phyloP scores from a whole-genome alignment of 305 asterid genomes.

The Rubia balearica region DNA sequence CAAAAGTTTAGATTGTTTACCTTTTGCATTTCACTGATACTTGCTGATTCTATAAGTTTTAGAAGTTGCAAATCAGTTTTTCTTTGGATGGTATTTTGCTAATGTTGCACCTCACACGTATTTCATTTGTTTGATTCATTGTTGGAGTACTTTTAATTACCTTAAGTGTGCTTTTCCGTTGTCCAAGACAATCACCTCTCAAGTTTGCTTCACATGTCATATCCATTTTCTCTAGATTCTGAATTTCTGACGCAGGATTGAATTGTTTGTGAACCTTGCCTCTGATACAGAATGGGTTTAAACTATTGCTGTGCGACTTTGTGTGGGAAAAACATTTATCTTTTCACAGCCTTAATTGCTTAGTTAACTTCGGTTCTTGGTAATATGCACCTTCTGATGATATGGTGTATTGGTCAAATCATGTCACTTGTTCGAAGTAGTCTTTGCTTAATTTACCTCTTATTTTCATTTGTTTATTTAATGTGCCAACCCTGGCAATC shows the following conservation, averaged over 20 bases:
- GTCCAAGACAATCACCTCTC: neutral
- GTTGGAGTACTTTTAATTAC: neutral
- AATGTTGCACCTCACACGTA: neutral
- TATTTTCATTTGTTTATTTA: neutral
- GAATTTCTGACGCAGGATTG: neutral
- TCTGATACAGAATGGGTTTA: neutral
- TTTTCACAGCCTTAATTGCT: too few species aligned
- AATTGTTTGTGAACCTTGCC: neutral
- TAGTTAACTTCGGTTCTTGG: neutral
- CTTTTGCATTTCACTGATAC: neutral
- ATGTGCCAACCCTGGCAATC: slow-evolving; percentile 6
- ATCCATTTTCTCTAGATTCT: neutral
- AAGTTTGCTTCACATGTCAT: slow-evolving; percentile 2
- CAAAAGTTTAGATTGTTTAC: neutral
- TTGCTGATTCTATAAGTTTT: neutral
- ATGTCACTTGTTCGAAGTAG: neutral
- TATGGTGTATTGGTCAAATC: neutral
- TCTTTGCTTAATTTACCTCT: neutral
- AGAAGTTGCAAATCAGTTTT: neutral
- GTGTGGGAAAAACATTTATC: neutral
- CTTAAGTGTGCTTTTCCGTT: neutral
- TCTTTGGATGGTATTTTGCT: slow-evolving; percentile 2
- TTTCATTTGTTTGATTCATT: neutral
- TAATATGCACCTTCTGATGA: neutral
- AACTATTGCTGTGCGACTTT: neutral